Evolutionary conservation across 345 rosid species (phyloP).

Genomic region (Arabidopsis thaliana): TAIR10.1 NC_003071.7:5546001-5546500

Average conservation of each 20-base stretch:
- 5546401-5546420: conserved; percentile 74
- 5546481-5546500: conserved; percentile 28
- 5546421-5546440: conserved; percentile 93
- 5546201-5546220: conserved; percentile 94
- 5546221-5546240: conserved; percentile 59
- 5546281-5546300: conserved; percentile 25
- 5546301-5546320: conserved; percentile 48
- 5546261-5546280: neutral
- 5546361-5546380: conserved; percentile 88
- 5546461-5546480: conserved; percentile 95
- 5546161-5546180: conserved; percentile 81
- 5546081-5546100: conserved; percentile 82
- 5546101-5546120: conserved; percentile 92
- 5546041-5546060: conserved; percentile 99
- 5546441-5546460: conserved; percentile 67
- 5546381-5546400: conserved; percentile 85
- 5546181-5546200: conserved; percentile 91
- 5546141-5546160: conserved; percentile 87
- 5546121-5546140: conserved; percentile 75
- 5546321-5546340: conserved; percentile 76
- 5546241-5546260: conserved; percentile 9
- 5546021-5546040: conserved; percentile 35
- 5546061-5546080: conserved; percentile 99
- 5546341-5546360: conserved; percentile 77
- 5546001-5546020: conserved; percentile 6